phyloP scores from a whole-genome alignment of 768 basidiomycete species.

The Mycena latifolia region DNA sequence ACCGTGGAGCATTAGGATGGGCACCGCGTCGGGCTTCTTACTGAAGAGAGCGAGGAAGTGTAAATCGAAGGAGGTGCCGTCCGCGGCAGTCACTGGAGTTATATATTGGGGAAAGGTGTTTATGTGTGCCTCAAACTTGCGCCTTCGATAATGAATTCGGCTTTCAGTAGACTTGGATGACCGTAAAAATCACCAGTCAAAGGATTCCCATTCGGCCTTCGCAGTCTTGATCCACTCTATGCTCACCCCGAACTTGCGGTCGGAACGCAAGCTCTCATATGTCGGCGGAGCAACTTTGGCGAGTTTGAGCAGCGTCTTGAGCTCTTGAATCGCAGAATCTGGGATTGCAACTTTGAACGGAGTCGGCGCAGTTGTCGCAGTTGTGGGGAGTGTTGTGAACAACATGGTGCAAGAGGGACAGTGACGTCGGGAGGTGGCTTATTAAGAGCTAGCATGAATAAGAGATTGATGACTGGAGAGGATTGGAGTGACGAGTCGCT shows the following conservation, averaged over 20 bases:
- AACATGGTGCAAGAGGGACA: too few species aligned
- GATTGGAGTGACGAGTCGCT: too few species aligned
- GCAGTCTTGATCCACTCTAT: slow-evolving; percentile 16
- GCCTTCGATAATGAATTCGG: too few species aligned
- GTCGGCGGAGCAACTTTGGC: background rate
- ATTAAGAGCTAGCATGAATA: too few species aligned
- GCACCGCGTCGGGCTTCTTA: slow-evolving; percentile 3
- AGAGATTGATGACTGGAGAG: too few species aligned
- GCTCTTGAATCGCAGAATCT: slow-evolving; percentile 13
- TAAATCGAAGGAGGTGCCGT: background rate
- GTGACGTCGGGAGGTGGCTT: too few species aligned
- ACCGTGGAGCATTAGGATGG: slow-evolving; percentile 21
- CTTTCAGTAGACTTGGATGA: too few species aligned
- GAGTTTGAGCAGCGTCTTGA: slow-evolving; percentile 3
- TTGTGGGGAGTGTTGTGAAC: background rate
- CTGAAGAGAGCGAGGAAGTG: background rate
- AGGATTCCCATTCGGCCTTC: slow-evolving; percentile 12
- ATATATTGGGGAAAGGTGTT: slow-evolving; percentile 11
- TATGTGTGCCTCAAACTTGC: background rate
- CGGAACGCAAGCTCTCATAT: background rate
- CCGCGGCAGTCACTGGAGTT: background rate
- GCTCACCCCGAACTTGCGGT: slow-evolving; percentile 4
- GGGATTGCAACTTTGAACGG: slow-evolving; percentile 11
- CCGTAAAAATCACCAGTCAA: slow-evolving; percentile 19
- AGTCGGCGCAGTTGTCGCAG: background rate